Evolutionary conservation across 78 protist genomes (phyloP), one percentile per base, ranked within the genome.

Genomic region (Chrysochromulina parva): DNA sequence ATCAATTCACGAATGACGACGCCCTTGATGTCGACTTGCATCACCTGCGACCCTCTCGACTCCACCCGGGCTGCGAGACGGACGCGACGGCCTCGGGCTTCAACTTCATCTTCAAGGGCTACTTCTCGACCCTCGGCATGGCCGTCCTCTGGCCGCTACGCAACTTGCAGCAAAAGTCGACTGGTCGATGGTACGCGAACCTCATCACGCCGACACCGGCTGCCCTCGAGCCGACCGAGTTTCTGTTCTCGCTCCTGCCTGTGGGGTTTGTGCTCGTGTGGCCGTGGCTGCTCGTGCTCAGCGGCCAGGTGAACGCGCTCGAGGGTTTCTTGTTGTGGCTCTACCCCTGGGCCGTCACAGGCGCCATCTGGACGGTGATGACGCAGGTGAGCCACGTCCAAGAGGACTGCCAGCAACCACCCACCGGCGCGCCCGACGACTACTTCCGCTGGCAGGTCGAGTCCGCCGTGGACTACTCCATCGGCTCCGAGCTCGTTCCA

Each of bases 291-390:
- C 69, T 6, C 7, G 20, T 62, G 62, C 13, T 58, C 62, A 58
- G 24, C 7, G 62, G 62, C 7, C 62, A 58, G 62, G 24, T 58
- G 24, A 58, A 58, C 62, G 24, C 13, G 62, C 7, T 58, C 62
- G 24, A 58, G 10, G 74, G 74, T 0, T 24, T 67, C n/a, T 67
- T 67, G 28, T 6, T 67, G 5, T 67, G 74, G 74, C 26, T 67
- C 38, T 69, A 38, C 78, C 78, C 78, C 26, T 69, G 78, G 78
- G 54, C 50, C 16, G 78, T 24, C 48, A 69, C 78, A 7, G 78
- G 78, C 50, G 78, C 78, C 55, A 74, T 74, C 84, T 74, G 84
- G 84, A 74, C 84, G 22, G 58, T 50, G 58, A 74, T 74, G 84
- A 74, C 84, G 84, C 84, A 74, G 84, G 84, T 74, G 38, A 3